Evolutionary conservation across 306 rosid species (phyloP).

Genomic region (Myrica gale): DNA sequence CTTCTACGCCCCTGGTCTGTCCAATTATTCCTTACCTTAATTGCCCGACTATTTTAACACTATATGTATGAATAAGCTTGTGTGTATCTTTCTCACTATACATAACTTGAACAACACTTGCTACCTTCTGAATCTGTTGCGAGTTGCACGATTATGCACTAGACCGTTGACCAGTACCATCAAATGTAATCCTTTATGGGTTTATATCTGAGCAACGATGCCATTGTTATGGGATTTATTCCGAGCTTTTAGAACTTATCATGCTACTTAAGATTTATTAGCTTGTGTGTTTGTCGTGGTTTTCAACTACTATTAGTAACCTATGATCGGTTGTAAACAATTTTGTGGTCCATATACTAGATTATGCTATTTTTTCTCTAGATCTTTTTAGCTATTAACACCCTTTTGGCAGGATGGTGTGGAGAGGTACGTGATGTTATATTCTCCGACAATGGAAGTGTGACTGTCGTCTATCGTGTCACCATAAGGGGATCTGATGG

Average conservation of each 20-base stretch:
- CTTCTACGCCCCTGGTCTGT: constrained; percentile 93
- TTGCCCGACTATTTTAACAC: constrained; percentile 5
- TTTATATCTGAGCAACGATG: background rate
- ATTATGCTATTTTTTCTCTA: background rate
- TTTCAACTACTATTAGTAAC: background rate
- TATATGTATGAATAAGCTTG: background rate
- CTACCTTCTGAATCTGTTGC: background rate
- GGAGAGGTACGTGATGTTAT: constrained; percentile 98
- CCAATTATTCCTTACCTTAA: constrained; percentile 10
- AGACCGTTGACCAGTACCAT: background rate
- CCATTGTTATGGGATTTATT: background rate
- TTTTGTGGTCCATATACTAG: background rate
- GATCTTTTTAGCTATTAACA: constrained; percentile 7
- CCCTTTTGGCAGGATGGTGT: constrained; percentile 78
- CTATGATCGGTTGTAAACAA: background rate
- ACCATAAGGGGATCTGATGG: constrained; percentile 97
- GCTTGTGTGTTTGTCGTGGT: background rate
- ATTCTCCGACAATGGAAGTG: constrained; percentile 85
- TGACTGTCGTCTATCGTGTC: constrained; percentile 90
- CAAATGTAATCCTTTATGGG: background rate
- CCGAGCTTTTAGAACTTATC: background rate
- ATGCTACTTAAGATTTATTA: background rate
- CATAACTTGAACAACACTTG: background rate
- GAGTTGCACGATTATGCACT: background rate
- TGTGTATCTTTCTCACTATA: background rate